Evolutionary conservation across 257 asterid genomes (phyloP).

Genomic region (Buddleja alternifolia): DNA sequence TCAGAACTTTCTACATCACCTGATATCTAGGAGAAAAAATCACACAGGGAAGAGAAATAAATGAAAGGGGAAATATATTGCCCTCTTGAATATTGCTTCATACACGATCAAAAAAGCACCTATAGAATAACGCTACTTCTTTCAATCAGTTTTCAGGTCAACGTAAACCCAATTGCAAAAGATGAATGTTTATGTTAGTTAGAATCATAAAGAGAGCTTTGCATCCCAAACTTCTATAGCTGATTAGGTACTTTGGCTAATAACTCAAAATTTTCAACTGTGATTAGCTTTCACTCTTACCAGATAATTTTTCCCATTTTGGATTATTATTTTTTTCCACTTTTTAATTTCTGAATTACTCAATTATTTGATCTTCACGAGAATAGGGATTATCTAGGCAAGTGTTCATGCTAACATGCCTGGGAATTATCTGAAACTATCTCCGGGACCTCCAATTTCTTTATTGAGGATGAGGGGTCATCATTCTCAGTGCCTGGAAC

Average conservation of each 20-base stretch:
- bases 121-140: neutral
- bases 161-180: neutral
- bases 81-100: constrained; percentile 15
- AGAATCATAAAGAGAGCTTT: neutral
- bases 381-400: neutral
- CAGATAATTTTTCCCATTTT: neutral
- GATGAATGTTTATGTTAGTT: neutral
- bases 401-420: constrained; percentile 48
- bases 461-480: constrained; percentile 43
- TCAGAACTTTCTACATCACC: constrained; percentile 46
- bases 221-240: neutral
- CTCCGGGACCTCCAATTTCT: constrained; percentile 46
- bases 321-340: neutral
- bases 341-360: neutral
- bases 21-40: constrained; percentile 51
- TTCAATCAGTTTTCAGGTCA: constrained; percentile 8
- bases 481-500: constrained; percentile 74
- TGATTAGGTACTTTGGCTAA: neutral
- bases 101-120: constrained; percentile 14
- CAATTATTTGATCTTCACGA: neutral
- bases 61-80: constrained; percentile 21
- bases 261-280: neutral
- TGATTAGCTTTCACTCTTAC: neutral
- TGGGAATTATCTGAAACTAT: constrained; percentile 48
- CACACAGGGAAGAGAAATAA: constrained; percentile 28